Conservation (phyloP, 306 rosid species). For the Morella rubra region DNA sequence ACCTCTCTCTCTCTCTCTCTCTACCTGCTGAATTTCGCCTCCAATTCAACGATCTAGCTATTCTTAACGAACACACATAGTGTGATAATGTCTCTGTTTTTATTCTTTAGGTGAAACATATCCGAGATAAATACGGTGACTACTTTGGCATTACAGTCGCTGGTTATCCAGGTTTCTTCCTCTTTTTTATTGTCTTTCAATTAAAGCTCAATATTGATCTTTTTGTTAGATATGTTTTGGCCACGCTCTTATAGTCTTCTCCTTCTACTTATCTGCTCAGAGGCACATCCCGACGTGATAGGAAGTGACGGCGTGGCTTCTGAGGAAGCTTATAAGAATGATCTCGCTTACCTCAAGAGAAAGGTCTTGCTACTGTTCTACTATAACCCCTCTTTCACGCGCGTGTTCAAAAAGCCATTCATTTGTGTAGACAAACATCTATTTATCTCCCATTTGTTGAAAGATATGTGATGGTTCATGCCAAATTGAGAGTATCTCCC, state of each 20-base stretch:
- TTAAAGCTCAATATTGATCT: not conserved
- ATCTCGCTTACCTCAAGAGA: constrained; percentile 79
- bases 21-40: too few relatives aligned
- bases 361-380: constrained; percentile 48
- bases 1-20: constrained; percentile 3
- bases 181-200: constrained; percentile 14
- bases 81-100: not conserved
- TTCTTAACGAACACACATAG: too few relatives aligned
- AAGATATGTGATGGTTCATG: not conserved
- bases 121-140: constrained; percentile 70
- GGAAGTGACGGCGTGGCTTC: constrained; percentile 73
- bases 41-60: too few relatives aligned
- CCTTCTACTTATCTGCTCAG: constrained; percentile 35
- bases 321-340: constrained; percentile 66
- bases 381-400: not conserved
- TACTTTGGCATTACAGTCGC: constrained; percentile 95
- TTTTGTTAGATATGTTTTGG: not conserved
- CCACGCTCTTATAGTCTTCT: constrained; percentile 17
- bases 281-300: constrained; percentile 91
- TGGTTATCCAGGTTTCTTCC: constrained; percentile 86
- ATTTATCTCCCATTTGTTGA: not conserved
- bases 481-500: not conserved
- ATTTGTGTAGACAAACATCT: not conserved
- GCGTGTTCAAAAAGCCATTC: not conserved
- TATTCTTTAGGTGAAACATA: constrained; percentile 68